These are phyloP conservation scores for Besnoitia besnoiti DNA, from an alignment of 169 alveolate species.

Conservation along the genomic window DNA sequence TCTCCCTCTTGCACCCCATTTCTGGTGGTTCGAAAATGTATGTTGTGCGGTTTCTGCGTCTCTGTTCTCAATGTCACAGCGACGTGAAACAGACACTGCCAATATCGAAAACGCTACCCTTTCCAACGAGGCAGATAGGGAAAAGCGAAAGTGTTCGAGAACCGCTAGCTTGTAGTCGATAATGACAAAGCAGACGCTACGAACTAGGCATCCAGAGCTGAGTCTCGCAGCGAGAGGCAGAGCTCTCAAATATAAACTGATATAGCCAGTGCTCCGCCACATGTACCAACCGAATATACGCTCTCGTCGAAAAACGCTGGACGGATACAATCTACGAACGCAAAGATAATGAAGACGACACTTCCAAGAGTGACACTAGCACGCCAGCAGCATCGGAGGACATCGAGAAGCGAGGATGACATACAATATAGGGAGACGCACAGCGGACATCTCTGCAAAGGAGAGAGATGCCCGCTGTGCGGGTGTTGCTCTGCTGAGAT, in stretches of 20 bases:
- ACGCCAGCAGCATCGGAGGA: neutral
- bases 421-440: no score
- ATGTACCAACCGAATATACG: constrained; percentile 43
- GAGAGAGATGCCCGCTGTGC: no score
- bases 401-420: no score
- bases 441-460: no score
- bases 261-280: constrained; percentile 24
- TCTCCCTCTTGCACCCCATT: no score
- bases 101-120: neutral
- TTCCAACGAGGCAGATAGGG: neutral
- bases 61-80: no score
- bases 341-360: constrained; percentile 14
- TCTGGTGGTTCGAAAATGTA: no score
- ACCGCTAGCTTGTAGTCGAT: neutral
- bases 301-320: neutral
- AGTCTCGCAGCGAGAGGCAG: neutral
- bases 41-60: no score
- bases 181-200: neutral
- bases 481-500: no score
- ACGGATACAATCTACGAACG: constrained; percentile 36
- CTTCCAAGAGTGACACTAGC: constrained; percentile 15
- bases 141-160: neutral
- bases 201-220: neutral
- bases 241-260: constrained; percentile 18
- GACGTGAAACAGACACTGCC: no score